Percentiles rank a stretch among this genome's conserved stretches.
Evolutionary conservation across 2,329 filamentous ascomycete species (phyloP).

Genomic region (Balansia obtecta): DNA sequence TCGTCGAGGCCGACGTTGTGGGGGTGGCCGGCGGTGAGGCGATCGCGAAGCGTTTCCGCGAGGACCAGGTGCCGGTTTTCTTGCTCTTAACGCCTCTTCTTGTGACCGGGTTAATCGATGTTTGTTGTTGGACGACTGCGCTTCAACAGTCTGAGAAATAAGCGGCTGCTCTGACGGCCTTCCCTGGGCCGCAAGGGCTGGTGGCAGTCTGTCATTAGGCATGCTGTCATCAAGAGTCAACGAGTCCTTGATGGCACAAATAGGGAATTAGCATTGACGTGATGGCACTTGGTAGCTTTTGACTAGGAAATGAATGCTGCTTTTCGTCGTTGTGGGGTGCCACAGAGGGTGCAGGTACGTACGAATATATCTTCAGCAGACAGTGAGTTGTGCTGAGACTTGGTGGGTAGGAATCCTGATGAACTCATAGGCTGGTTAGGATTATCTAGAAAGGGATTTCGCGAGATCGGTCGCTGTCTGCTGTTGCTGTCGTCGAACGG

Average conservation of each 20-base stretch:
- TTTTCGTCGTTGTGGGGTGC: background rate
- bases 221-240: conserved; percentile 52
- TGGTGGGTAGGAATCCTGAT: conserved; percentile 36
- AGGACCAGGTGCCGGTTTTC: conserved; percentile 20
- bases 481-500: conserved; percentile 45
- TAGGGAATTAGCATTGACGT: conserved; percentile 8
- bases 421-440: conserved; percentile 28
- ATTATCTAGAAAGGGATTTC: conserved; percentile 64
- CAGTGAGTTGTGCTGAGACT: conserved; percentile 33
- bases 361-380: conserved; percentile 65
- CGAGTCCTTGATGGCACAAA: conserved; percentile 39
- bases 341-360: conserved; percentile 29
- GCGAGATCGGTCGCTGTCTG: conserved; percentile 47
- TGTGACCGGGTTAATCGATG: conserved; percentile 55
- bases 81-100: conserved; percentile 48
- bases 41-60: conserved; percentile 23
- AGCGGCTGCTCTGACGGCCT: conserved; percentile 19
- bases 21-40: conserved; percentile 21
- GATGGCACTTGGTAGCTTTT: background rate
- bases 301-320: background rate
- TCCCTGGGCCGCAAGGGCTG: conserved; percentile 26
- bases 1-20: conserved; percentile 46
- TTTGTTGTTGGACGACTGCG: conserved; percentile 25
- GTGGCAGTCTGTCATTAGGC: conserved; percentile 20
- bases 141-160: conserved; percentile 24